Evolutionary conservation across 768 basidiomycete species (phyloP), one percentile per base, ranked within the genome.

Genomic region (Amanita phalloides): DNA sequence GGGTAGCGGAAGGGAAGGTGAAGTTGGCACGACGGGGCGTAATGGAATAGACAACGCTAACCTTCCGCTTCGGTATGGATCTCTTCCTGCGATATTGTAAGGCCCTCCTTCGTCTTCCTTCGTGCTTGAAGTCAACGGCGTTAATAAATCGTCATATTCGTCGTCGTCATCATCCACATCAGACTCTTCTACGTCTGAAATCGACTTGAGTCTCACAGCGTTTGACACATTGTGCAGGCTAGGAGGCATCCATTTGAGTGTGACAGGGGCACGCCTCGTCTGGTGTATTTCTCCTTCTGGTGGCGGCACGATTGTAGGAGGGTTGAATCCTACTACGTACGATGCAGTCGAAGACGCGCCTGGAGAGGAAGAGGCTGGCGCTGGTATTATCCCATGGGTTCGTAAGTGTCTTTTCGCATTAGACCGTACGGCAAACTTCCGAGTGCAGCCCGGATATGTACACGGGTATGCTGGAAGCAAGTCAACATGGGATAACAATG

Each of bases 331-430:
- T 21, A 72, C 68, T 14, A 67, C 57, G 49, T 71, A 72, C 2
- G 67, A 60, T 5, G 51, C 32, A 17, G 56, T 35, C 33, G 53
- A 43, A 37, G 53, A 37, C 10, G 53, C 38, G 3, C 35, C 51
- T 1, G 51, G 6, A 8, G 44, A 48, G 6, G 57, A 45, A 23
- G 49, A 44, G 14, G 54, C 28, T 17, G 52, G 55, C n/a, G 50
- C 52, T 9, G 56, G 63, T 54, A 57, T 53, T 30, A 82, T 72
- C 23, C 84, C 83, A 57, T 90, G 87, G 1, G 84, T 88, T 42
- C 84, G 82, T 35, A 86, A 72, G 60, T 90, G 87, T 32, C 87
- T 76, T 63, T 81, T 86, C 13, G 86, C 86, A 58, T 90, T 90
- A 6, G 87, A 90, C 10, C 84, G 79, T 14, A 90, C 86, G 17